Percentiles rank a stretch among this genome's conserved stretches.
These are phyloP conservation scores for Lepraria neglecta DNA, from an alignment of 495 filamentous ascomycete genomes.

Conservation along the genomic window DNA sequence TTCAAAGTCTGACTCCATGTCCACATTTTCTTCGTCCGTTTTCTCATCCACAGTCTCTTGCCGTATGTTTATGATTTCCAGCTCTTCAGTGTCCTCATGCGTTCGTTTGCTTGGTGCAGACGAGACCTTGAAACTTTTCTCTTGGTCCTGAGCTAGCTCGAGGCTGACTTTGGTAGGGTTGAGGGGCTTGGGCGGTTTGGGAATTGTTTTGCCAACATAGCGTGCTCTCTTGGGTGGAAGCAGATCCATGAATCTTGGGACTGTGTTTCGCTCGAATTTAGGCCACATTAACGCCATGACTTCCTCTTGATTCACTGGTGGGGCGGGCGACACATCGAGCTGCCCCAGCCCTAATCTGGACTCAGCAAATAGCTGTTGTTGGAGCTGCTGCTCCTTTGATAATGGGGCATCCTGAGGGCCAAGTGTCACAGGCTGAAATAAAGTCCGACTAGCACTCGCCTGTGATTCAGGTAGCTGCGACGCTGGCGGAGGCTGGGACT, in stretches of 20 bases:
- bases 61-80: slow-evolving; percentile 51
- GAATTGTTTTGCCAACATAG: slow-evolving; percentile 61
- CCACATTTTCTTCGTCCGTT: slow-evolving; percentile 47
- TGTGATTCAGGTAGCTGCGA: not conserved
- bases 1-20: slow-evolving; percentile 53
- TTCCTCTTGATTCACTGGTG: slow-evolving; percentile 60
- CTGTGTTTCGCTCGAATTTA: slow-evolving; percentile 56
- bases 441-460: not conserved
- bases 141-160: slow-evolving; percentile 74
- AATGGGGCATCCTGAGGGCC: slow-evolving; percentile 11
- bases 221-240: slow-evolving; percentile 67
- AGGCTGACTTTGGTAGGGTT: slow-evolving; percentile 80
- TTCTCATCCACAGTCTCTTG: slow-evolving; percentile 46
- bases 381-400: slow-evolving; percentile 35
- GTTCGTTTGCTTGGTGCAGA: slow-evolving; percentile 50
- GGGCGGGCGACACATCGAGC: slow-evolving; percentile 45
- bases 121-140: slow-evolving; percentile 66
- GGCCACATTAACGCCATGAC: slow-evolving; percentile 65
- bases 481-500: not conserved
- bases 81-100: slow-evolving; percentile 47
- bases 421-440: not conserved
- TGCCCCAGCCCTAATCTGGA: slow-evolving; percentile 33
- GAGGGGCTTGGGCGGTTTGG: slow-evolving; percentile 71
- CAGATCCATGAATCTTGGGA: slow-evolving; percentile 64
- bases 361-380: slow-evolving; percentile 48